Percentiles rank a stretch among this genome's conserved stretches.
These are phyloP conservation scores for Guyanaporus albipodus DNA, from an alignment of 768 basidiomycete genomes.

Conservation along the genomic window DNA sequence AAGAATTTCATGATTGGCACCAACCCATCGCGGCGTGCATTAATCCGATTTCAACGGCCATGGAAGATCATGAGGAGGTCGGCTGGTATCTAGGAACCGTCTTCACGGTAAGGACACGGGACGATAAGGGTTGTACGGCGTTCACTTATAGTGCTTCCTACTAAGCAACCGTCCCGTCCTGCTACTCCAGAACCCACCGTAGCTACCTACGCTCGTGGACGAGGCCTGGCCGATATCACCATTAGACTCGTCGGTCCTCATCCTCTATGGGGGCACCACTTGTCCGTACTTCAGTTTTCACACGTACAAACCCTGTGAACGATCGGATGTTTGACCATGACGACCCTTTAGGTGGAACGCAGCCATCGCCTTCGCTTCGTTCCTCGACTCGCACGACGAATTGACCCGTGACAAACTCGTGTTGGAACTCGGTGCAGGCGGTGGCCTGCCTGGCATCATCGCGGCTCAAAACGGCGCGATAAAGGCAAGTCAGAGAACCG, in stretches of 20 bases:
- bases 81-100: constrained; percentile 40
- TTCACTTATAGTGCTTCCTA: no score
- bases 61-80: constrained; percentile 24
- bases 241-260: constrained; percentile 77
- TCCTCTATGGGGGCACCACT: constrained; percentile 77
- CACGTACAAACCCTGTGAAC: no score
- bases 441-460: constrained; percentile 82
- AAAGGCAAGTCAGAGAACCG: constrained; percentile 45
- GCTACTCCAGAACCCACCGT: constrained; percentile 62
- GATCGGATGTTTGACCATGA: not conserved
- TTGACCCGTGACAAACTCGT: constrained; percentile 49
- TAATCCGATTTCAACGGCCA: no score
- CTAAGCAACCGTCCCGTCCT: constrained; percentile 61
- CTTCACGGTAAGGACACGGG: constrained; percentile 43
- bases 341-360: constrained; percentile 72
- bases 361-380: constrained; percentile 64
- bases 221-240: constrained; percentile 34
- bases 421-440: constrained; percentile 92
- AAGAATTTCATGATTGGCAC: no score
- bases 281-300: constrained; percentile 52
- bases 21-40: no score
- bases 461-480: constrained; percentile 65
- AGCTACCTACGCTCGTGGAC: constrained; percentile 43
- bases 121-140: no score
- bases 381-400: constrained; percentile 52